Conservation (phyloP, 2,329 filamentous ascomycete genomes). For the Blastomyces parvus region DNA sequence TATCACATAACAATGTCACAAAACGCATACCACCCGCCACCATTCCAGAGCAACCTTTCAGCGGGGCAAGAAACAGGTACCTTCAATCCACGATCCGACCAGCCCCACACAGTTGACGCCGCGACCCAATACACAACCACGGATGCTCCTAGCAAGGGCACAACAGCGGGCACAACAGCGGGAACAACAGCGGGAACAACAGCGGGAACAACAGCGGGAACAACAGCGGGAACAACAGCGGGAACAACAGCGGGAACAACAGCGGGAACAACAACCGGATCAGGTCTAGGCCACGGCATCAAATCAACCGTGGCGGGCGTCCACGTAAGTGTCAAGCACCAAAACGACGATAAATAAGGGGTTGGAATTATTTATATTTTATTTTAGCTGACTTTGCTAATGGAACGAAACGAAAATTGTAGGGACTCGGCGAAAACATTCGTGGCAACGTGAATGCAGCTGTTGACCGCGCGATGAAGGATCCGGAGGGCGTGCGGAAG, state of each 20-base stretch:
- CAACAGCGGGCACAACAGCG: neutral
- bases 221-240: no score
- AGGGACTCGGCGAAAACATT: conserved; percentile 35
- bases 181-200: no score
- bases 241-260: no score
- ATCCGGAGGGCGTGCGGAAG: conserved; percentile 26
- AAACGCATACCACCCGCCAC: neutral
- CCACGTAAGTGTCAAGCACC: conserved; percentile 25
- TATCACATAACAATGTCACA: neutral
- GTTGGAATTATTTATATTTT: no score
- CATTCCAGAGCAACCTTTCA: neutral
- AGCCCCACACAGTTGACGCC: neutral
- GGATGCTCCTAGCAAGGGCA: neutral
- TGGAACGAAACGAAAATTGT: neutral
- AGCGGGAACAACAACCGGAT: neutral
- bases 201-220: no score
- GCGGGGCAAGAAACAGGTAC: neutral
- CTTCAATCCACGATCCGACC: neutral
- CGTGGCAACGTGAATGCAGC: conserved; percentile 31
- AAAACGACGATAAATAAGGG: neutral
- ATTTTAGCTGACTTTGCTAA: neutral
- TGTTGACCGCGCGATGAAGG: conserved; percentile 32
- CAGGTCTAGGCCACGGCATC: conserved; percentile 19
- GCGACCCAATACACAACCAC: neutral
- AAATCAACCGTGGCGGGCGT: conserved; percentile 25